Conservation (phyloP, 169 alveolate species). For the Eimeria sp. region DNA sequence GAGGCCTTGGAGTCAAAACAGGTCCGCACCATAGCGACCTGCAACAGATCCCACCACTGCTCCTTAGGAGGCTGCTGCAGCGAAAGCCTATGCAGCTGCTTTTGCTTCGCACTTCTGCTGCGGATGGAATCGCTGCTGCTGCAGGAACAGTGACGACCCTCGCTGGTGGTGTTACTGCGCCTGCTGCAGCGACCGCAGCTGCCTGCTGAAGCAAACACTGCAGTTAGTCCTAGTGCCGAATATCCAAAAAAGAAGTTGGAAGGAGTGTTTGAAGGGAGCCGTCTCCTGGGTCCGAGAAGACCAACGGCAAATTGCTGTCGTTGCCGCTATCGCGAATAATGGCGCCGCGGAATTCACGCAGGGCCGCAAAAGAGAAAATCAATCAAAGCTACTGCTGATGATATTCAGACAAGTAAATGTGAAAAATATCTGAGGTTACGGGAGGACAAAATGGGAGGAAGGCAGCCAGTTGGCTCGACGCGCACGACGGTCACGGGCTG, state of each 20-base stretch:
- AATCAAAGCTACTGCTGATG: not conserved
- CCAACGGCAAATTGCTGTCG: not conserved
- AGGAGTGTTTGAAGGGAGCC: not conserved
- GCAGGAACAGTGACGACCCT: not conserved
- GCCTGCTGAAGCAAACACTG: not conserved
- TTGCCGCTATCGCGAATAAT: not conserved
- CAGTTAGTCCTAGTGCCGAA: not conserved
- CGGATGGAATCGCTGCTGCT: not conserved
- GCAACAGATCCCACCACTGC: not conserved
- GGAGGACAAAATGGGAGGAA: not conserved
- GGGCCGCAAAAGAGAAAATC: not conserved
- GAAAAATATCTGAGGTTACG: not conserved
- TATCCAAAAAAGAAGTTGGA: not conserved
- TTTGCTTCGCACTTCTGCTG: not conserved
- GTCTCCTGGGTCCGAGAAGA: not conserved
- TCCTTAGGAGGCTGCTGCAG: not conserved
- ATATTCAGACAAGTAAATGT: too few species aligned
- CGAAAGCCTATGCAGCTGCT: not conserved
- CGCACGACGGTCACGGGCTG: conserved; percentile 19
- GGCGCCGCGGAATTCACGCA: not conserved
- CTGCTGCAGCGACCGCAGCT: not conserved
- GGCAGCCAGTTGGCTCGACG: not conserved
- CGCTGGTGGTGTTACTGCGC: not conserved
- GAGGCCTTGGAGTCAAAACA: conserved; percentile 19
- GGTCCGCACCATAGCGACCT: conserved; percentile 14